Percentiles rank a stretch among this genome's conserved stretches.
Conservation (phyloP, 768 basidiomycete species). For the Mycena kentingensis region DNA sequence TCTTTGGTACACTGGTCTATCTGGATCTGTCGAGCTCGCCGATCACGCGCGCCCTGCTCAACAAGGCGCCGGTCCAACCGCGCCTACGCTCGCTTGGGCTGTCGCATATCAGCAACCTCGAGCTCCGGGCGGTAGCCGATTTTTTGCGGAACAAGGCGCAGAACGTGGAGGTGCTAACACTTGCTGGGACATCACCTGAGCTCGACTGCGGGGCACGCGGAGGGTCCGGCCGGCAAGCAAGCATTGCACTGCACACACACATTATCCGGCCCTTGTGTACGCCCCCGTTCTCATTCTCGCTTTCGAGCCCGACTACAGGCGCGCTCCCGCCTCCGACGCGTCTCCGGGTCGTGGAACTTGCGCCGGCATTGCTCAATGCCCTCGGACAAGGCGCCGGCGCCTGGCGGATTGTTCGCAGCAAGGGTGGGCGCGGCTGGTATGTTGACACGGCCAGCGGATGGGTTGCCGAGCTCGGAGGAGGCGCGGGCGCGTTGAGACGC, state of each 20-base stretch:
- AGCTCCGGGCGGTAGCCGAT: slow-evolving; percentile 60
- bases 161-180: slow-evolving; percentile 83
- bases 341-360: slow-evolving; percentile 86
- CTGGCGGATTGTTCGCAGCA: slow-evolving; percentile 90
- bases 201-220: slow-evolving; percentile 58
- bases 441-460: slow-evolving; percentile 87
- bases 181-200: slow-evolving; percentile 76
- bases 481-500: slow-evolving; percentile 53
- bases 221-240: slow-evolving; percentile 52
- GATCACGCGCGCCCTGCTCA: slow-evolving; percentile 57
- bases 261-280: slow-evolving; percentile 81
- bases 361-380: slow-evolving; percentile 65
- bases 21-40: slow-evolving; percentile 89
- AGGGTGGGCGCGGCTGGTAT: slow-evolving; percentile 94
- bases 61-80: slow-evolving; percentile 59
- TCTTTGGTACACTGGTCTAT: slow-evolving; percentile 72
- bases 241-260: slow-evolving; percentile 70
- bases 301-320: slow-evolving; percentile 34
- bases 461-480: slow-evolving; percentile 49
- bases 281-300: slow-evolving; percentile 71
- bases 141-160: slow-evolving; percentile 71
- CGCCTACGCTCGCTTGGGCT: slow-evolving; percentile 86
- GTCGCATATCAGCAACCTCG: slow-evolving; percentile 77
- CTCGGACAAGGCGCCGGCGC: slow-evolving; percentile 79
- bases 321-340: slow-evolving; percentile 59